Base-by-base conservation (phyloP, 306 rosid genomes). In the Cicer bijugum region DNA sequence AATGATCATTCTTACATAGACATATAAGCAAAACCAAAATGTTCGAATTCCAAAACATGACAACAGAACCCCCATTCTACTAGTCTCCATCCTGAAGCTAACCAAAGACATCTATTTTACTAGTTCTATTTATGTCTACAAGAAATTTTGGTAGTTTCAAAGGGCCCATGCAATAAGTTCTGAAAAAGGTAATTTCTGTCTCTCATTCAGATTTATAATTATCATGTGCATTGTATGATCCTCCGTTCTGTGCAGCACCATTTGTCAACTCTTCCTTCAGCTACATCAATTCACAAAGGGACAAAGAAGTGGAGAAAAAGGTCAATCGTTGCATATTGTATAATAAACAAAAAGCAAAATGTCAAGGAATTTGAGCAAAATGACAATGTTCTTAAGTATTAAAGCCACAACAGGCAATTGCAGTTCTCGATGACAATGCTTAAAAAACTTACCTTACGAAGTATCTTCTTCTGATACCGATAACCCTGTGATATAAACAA, bases 381-480 rank as follows among this genome's bases (percentile, higher is more conserved):
- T 38, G 45, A 53, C 19, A 71, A 71, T 19, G 53, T 23, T 72
- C 44, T 71, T 39, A 5, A 35, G 47, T 19, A 33, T 33, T 16
- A 8, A 83, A 8, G 63, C 43, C 57, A 66, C 8, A 33, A 11
- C 45, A 75, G 23, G 8, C 33, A 46, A 68, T 48, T 53, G 56
- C 74, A 48, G 61, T 69, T 73, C 61, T 8, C 61, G 12, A 39
- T 9, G 17, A 8, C 19, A 45, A 56, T 6, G 81, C 61, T 42
- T 28, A n/a, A 72, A 2, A 12, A 51, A 63, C 72, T 82, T 88
- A 94, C 99, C 96, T 87, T 88, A 42, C 17, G 67, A 39, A 88
- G 88, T 78, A 89, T 78, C 81, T 88, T 89, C 91, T 90, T 91
- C 81, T 88, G 97, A 72, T 87, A 89, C 45, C 88, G 88, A 81